Conservation (phyloP, 305 asterid genomes). For the Solanum hybrid region DNA sequence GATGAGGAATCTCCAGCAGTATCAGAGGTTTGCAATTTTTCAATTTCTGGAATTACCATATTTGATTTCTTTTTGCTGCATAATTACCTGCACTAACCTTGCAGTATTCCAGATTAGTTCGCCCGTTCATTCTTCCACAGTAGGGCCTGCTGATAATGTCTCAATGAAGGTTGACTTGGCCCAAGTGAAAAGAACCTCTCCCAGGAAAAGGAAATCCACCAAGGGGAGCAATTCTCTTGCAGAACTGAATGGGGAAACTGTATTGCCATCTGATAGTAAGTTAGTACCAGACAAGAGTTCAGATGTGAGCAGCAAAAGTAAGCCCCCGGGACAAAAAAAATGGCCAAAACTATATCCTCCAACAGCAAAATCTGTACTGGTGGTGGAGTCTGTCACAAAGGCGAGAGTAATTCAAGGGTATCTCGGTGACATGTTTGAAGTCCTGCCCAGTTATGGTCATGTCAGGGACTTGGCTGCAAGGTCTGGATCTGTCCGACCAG, state of each 20-base stretch:
- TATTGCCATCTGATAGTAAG: slow-evolving; percentile 14
- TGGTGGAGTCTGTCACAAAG: no score
- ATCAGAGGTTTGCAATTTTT: slow-evolving; percentile 43
- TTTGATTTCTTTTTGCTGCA: slow-evolving; percentile 6
- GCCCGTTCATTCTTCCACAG: slow-evolving; percentile 19
- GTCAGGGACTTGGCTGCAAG: no score
- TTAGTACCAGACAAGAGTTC: slow-evolving; percentile 19
- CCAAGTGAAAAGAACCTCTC: slow-evolving; percentile 29
- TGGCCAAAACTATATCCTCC: slow-evolving; percentile 26
- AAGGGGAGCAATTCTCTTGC: slow-evolving; percentile 19
- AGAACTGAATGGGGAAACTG: slow-evolving; percentile 15
- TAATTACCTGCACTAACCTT: slow-evolving; percentile 20
- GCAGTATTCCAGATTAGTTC: slow-evolving; percentile 38
- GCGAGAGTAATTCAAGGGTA: no score
- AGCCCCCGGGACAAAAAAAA: slow-evolving; percentile 23
- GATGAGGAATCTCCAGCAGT: slow-evolving; percentile 23
- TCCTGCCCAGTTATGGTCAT: no score
- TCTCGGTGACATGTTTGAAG: no score
- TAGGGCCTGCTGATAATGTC: slow-evolving; percentile 19
- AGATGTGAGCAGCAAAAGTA: slow-evolving; percentile 18
- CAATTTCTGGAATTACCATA: slow-evolving; percentile 9
- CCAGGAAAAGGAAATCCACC: slow-evolving; percentile 27
- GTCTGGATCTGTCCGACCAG: no score
- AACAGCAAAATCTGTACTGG: no score
- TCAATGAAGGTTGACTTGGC: slow-evolving; percentile 20